A percentile compares a stretch with the other conserved stretches of the same genome.
These are phyloP conservation scores for Sicyos baderoa DNA, from an alignment of 306 rosid species.

Conservation along the genomic window DNA sequence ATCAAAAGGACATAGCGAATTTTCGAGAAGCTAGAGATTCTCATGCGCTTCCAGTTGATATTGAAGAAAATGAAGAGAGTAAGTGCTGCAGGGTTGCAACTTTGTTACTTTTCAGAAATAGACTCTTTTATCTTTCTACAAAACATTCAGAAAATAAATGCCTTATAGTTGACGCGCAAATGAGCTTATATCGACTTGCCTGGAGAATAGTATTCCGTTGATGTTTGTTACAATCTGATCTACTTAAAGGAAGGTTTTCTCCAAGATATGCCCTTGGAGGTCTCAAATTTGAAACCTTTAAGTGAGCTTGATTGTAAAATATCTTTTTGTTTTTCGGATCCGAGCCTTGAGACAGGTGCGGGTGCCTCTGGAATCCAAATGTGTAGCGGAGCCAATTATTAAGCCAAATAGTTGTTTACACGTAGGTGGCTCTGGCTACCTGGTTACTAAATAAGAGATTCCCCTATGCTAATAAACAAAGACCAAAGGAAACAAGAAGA, in stretches of 20 bases:
- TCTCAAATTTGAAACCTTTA: too few species aligned
- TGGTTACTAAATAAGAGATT: not conserved
- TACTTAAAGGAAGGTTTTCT: not conserved
- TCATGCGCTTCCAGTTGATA: conserved; percentile 43
- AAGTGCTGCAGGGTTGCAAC: conserved; percentile 26
- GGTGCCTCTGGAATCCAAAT: too few species aligned
- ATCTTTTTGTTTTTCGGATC: too few species aligned
- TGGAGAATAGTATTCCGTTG: not conserved
- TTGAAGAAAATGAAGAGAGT: conserved; percentile 46
- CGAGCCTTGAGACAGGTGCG: too few species aligned
- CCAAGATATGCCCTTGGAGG: too few species aligned
- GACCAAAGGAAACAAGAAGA: too few species aligned
- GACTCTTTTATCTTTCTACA: not conserved
- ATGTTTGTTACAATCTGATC: conserved; percentile 5
- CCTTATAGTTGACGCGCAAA: not conserved
- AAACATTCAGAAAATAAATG: conserved; percentile 3
- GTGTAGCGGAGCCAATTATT: too few species aligned
- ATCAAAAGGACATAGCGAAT: conserved; percentile 71
- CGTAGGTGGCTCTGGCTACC: too few species aligned
- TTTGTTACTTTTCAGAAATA: conserved; percentile 10
- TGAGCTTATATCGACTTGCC: not conserved
- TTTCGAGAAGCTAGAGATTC: conserved; percentile 54
- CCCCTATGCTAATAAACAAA: too few species aligned
- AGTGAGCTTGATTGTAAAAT: too few species aligned
- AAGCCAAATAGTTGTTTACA: too few species aligned